Conservation (phyloP, 2,329 filamentous ascomycete species). For the Aspergillus sp. region DNA sequence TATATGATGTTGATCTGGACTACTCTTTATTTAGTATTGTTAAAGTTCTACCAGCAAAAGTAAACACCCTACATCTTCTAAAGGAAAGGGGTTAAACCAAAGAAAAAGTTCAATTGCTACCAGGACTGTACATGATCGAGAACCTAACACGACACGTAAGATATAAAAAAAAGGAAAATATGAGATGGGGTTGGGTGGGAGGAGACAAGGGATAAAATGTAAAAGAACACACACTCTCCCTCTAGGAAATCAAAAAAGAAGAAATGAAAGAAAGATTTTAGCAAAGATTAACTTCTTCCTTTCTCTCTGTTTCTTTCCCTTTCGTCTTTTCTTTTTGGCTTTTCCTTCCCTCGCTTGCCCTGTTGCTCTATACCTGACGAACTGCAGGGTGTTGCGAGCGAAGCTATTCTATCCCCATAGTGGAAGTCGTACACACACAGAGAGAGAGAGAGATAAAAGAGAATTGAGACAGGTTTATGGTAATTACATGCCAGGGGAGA, state of each 20-base stretch:
- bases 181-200: too few species aligned
- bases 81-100: background rate
- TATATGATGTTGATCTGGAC: too few species aligned
- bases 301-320: too few species aligned
- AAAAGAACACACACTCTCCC: background rate
- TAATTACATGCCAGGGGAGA: constrained; percentile 91
- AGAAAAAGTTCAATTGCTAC: constrained; percentile 15
- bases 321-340: background rate
- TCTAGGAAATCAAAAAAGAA: constrained; percentile 1
- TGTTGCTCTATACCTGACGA: background rate
- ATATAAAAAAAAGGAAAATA: constrained; percentile 4
- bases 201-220: background rate
- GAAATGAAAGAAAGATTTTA: background rate
- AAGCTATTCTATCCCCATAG: background rate
- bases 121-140: constrained; percentile 20
- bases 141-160: constrained; percentile 11
- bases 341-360: background rate
- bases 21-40: too few species aligned
- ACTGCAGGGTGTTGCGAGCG: background rate
- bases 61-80: too few species aligned
- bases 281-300: background rate
- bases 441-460: too few species aligned
- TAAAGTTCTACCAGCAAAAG: background rate
- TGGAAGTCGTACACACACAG: background rate
- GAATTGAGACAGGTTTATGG: background rate